These are phyloP conservation scores for Drechslerella dactyloides DNA, from an alignment of 2,329 filamentous ascomycete genomes.

Conservation along the genomic window DNA sequence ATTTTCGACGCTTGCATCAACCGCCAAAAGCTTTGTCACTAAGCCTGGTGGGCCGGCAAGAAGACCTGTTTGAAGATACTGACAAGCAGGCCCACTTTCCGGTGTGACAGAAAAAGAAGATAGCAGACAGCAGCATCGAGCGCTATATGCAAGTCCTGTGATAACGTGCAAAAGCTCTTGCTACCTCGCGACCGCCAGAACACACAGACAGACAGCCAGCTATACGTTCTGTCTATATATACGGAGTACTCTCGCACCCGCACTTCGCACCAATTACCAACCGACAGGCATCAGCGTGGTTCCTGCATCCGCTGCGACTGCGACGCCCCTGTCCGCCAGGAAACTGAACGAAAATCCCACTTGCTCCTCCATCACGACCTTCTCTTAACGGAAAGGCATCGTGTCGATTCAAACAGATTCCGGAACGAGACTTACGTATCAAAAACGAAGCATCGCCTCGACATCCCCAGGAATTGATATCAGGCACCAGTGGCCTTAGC, in stretches of 20 bases:
- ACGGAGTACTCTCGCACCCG: background rate
- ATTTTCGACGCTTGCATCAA: slow-evolving; percentile 21
- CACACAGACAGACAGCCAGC: background rate
- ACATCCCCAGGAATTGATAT: slow-evolving; percentile 24
- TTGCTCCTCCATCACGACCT: slow-evolving; percentile 34
- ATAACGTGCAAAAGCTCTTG: background rate
- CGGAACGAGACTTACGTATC: slow-evolving; percentile 39
- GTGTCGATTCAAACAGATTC: slow-evolving; percentile 24
- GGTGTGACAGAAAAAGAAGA: slow-evolving; percentile 14
- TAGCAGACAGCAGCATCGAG: slow-evolving; percentile 1
- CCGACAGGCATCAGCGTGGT: slow-evolving; percentile 34
- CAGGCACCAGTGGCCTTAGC: slow-evolving; percentile 11
- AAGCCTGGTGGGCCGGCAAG: slow-evolving; percentile 19
- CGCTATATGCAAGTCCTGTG: slow-evolving; percentile 7
- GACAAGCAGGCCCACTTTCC: slow-evolving; percentile 34
- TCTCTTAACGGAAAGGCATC: slow-evolving; percentile 43
- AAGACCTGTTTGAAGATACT: slow-evolving; percentile 28
- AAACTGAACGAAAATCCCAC: slow-evolving; percentile 35
- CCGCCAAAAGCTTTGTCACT: slow-evolving; percentile 28
- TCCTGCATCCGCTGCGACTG: slow-evolving; percentile 45
- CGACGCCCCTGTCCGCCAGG: slow-evolving; percentile 44
- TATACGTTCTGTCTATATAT: slow-evolving; percentile 1
- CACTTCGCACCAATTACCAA: slow-evolving; percentile 5
- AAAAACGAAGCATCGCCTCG: slow-evolving; percentile 33
- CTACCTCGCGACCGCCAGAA: background rate